A percentile compares a stretch with the other conserved stretches of the same genome.
Conservation (phyloP, 148 eudicot genomes). For the Oxyria digyna region DNA sequence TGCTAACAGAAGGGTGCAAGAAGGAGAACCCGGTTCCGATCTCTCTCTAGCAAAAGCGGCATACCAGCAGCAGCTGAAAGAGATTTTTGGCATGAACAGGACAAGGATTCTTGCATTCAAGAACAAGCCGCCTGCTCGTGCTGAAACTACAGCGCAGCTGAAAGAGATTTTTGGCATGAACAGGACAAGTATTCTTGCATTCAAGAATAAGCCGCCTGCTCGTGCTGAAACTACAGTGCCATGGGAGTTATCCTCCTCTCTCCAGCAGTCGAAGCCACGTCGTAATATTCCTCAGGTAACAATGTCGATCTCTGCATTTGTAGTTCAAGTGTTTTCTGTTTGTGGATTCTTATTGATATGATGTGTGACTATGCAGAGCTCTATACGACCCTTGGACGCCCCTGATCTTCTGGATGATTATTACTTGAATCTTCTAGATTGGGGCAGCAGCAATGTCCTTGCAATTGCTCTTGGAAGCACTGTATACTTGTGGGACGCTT, state of each 20-base stretch:
- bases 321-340: no score
- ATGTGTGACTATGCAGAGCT: slow-evolving; percentile 35
- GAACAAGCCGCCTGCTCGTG: no score
- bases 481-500: no score
- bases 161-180: no score
- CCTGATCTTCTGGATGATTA: no score
- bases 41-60: slow-evolving; percentile 86
- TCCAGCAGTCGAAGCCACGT: slow-evolving; percentile 53
- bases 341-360: not conserved
- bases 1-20: slow-evolving; percentile 73
- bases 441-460: slow-evolving; percentile 85
- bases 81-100: no score
- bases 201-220: slow-evolving; percentile 87
- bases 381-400: slow-evolving; percentile 77
- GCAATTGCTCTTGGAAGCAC: no score
- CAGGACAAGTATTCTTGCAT: no score
- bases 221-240: slow-evolving; percentile 46
- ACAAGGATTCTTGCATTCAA: no score
- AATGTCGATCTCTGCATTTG: not conserved
- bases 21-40: slow-evolving; percentile 59
- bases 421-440: slow-evolving; percentile 73
- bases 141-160: no score
- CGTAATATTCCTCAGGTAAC: slow-evolving; percentile 82
- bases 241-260: slow-evolving; percentile 25
- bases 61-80: slow-evolving; percentile 75